Percentiles rank a stretch among this genome's conserved stretches.
These are phyloP conservation scores for Taphrina confusa DNA, from an alignment of 1,139 yeast species.

Conservation along the genomic window DNA sequence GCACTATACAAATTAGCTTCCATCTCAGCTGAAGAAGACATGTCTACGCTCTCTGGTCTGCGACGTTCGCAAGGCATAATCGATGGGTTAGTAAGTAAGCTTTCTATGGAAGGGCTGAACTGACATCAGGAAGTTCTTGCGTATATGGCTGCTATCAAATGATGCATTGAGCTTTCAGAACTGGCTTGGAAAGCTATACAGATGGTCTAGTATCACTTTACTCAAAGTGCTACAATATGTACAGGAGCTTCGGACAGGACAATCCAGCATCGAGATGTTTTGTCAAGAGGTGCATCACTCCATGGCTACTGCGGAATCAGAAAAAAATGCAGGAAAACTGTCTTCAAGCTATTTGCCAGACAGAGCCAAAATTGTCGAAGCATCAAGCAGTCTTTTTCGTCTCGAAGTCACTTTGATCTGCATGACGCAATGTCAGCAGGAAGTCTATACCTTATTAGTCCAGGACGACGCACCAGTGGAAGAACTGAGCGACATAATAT, in stretches of 20 bases:
- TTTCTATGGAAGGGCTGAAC: background rate
- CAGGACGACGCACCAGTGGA: background rate
- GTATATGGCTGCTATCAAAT: constrained; percentile 6
- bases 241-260: background rate
- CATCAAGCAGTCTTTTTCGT: background rate
- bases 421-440: background rate
- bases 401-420: background rate
- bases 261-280: background rate
- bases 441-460: background rate
- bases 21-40: no score
- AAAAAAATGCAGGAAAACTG: background rate
- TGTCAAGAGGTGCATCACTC: background rate
- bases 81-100: background rate
- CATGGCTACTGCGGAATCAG: background rate
- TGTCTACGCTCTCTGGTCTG: no score
- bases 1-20: no score
- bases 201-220: background rate
- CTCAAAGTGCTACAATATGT: background rate
- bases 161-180: background rate
- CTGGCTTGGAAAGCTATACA: background rate
- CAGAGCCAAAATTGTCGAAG: background rate
- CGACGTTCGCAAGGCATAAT: background rate
- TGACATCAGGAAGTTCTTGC: background rate
- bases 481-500: background rate
- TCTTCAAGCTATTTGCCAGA: background rate